These are phyloP conservation scores for Leptoxyphium fumago DNA, from an alignment of 2,329 filamentous ascomycete species.

Conservation along the genomic window DNA sequence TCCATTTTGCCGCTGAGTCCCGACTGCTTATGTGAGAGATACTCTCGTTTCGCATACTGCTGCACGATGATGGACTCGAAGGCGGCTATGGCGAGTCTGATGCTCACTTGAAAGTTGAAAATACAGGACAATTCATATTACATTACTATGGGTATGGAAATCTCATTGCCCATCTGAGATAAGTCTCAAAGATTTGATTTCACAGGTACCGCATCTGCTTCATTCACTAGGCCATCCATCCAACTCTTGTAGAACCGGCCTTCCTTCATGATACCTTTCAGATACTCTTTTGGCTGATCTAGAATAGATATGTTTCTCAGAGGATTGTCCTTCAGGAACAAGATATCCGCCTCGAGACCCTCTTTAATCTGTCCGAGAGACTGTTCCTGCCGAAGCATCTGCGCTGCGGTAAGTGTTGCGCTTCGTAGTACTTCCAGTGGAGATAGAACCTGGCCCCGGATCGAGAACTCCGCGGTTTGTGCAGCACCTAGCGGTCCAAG, in stretches of 20 bases:
- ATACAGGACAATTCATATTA: too few relatives aligned
- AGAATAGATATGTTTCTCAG: slow-evolving; percentile 37
- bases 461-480: slow-evolving; percentile 32
- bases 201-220: background rate
- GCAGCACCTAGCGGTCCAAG: slow-evolving; percentile 30
- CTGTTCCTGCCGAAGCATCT: slow-evolving; percentile 29
- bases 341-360: slow-evolving; percentile 34
- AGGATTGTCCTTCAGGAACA: slow-evolving; percentile 35
- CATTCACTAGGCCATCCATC: slow-evolving; percentile 1
- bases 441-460: slow-evolving; percentile 27
- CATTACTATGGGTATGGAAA: too few relatives aligned
- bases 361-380: slow-evolving; percentile 33
- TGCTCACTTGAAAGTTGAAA: too few relatives aligned
- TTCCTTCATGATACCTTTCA: slow-evolving; percentile 37
- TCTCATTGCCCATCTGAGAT: too few relatives aligned
- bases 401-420: slow-evolving; percentile 36
- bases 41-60: too few relatives aligned
- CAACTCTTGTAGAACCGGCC: slow-evolving; percentile 27
- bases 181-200: background rate
- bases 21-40: too few relatives aligned
- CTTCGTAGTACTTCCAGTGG: slow-evolving; percentile 28
- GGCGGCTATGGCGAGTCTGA: too few relatives aligned
- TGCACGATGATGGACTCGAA: too few relatives aligned
- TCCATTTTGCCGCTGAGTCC: too few relatives aligned
- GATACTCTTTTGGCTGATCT: slow-evolving; percentile 28